Evolutionary conservation across 73 alveolate genomes (phyloP).

Genomic region (Stentor coeruleus): DNA sequence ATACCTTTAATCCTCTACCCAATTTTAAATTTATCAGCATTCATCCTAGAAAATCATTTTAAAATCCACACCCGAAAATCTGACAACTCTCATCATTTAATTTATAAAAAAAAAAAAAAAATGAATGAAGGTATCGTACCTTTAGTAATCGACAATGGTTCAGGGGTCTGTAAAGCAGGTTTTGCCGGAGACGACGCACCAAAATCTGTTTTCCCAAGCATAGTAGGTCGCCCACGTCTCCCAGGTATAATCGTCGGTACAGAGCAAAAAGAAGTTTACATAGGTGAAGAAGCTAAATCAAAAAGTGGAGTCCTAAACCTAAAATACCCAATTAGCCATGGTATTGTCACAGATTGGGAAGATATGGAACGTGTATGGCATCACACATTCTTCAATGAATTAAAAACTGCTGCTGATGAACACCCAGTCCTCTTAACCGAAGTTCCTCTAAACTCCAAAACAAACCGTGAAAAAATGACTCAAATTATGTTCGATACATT

Average conservation of each 20-base stretch:
- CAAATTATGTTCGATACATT: conserved; percentile 93
- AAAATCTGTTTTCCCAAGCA: conserved; percentile 86
- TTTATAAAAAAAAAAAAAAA: too few species aligned
- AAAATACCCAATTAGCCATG: conserved; percentile 74
- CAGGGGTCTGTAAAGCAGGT: conserved; percentile 94
- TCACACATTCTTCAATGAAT: conserved; percentile 48
- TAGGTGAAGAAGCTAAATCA: conserved; percentile 72
- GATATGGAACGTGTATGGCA: conserved; percentile 90
- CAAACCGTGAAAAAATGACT: conserved; percentile 61
- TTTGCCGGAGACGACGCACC: conserved; percentile 98
- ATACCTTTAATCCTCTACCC: too few species aligned
- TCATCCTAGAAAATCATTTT: too few species aligned
- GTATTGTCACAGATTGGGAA: conserved; percentile 80
- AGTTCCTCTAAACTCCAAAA: conserved; percentile 71
- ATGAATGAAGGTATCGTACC: conserved; percentile 81
- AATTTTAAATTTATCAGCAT: too few species aligned
- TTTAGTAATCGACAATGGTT: conserved; percentile 68
- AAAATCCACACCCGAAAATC: too few species aligned
- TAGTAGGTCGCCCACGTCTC: conserved; percentile 66
- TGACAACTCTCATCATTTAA: too few species aligned
- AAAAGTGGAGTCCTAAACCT: conserved; percentile 47
- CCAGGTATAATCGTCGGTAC: conserved; percentile 32
- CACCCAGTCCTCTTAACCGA: conserved; percentile 82
- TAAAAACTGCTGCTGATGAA: conserved; percentile 55
- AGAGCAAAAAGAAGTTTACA: conserved; percentile 79